phyloP scores from a whole-genome alignment of 139 green algal species.

The Chlorella vulgaris region DNA sequence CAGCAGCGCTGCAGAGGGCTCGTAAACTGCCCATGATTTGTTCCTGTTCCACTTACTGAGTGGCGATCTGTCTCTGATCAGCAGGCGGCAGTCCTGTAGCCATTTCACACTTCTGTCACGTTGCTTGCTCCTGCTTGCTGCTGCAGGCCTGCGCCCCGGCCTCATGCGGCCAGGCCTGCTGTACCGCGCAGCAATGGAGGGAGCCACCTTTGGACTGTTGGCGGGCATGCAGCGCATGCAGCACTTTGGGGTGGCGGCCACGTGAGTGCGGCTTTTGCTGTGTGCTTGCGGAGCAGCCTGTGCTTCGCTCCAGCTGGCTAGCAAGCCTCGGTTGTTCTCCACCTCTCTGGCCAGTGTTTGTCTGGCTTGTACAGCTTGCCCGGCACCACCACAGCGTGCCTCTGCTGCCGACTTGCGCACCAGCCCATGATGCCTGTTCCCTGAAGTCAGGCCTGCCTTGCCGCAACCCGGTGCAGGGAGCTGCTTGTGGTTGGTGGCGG shows the following conservation, averaged over 20 bases:
- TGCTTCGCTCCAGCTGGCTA: too few species aligned
- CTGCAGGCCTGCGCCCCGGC: constrained; percentile 50
- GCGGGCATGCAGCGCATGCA: constrained; percentile 52
- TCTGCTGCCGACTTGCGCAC: too few species aligned
- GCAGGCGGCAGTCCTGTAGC: too few species aligned
- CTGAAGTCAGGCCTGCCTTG: too few species aligned
- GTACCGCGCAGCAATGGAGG: constrained; percentile 88
- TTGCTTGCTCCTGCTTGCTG: background rate
- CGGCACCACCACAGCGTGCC: background rate
- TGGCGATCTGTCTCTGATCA: background rate
- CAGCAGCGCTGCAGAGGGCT: too few species aligned
- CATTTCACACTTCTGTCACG: background rate
- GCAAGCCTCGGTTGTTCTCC: too few species aligned
- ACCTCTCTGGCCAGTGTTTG: too few species aligned
- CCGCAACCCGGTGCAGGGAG: constrained; percentile 23
- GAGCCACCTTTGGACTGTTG: constrained; percentile 79
- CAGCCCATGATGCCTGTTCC: too few species aligned
- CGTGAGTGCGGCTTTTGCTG: constrained; percentile 13
- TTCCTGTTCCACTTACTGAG: background rate
- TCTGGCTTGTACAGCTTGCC: too few species aligned
- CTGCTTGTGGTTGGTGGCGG: constrained; percentile 86
- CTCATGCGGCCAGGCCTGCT: constrained; percentile 65
- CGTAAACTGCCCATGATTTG: background rate
- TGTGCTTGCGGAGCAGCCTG: too few species aligned
- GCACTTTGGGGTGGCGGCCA: constrained; percentile 47